phyloP scores from a whole-genome alignment of 371 early-diverging fungal genomes.

The Encephalitozoon romaleae region DNA sequence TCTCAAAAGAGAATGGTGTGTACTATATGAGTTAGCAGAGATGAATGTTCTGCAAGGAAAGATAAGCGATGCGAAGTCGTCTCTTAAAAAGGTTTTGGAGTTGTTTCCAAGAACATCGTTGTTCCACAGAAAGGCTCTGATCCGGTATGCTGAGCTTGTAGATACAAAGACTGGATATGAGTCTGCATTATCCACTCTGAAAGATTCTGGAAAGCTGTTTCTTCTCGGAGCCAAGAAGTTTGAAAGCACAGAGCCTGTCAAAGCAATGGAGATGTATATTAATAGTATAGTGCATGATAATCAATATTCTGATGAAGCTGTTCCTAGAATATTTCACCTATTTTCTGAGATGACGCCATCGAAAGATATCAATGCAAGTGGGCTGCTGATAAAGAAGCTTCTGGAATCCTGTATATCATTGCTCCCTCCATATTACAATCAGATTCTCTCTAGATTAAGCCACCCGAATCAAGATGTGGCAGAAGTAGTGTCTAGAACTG shows the following conservation, averaged over 20 bases:
- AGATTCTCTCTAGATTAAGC: constrained; percentile 49
- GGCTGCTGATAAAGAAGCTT: neutral
- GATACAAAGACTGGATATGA: constrained; percentile 39
- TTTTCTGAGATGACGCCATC: constrained; percentile 26
- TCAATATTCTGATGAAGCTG: constrained; percentile 45
- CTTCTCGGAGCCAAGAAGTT: constrained; percentile 55
- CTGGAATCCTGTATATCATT: neutral
- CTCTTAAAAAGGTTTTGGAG: constrained; percentile 39
- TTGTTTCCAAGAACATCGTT: constrained; percentile 12
- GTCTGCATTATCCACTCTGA: constrained; percentile 20
- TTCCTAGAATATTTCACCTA: constrained; percentile 59
- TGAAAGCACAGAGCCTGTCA: constrained; percentile 37
- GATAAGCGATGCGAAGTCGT: constrained; percentile 44
- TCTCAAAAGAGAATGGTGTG: constrained; percentile 49
- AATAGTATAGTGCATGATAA: constrained; percentile 23
- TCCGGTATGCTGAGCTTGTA: constrained; percentile 40
- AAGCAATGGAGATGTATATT: constrained; percentile 50
- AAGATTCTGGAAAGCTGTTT: constrained; percentile 39
- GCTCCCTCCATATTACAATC: constrained; percentile 51
- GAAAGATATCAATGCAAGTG: neutral
- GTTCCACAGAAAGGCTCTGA: neutral
- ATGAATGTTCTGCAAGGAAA: constrained; percentile 40
- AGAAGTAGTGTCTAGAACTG: constrained; percentile 25
- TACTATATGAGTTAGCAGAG: constrained; percentile 53
- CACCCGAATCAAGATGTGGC: constrained; percentile 21